These are phyloP conservation scores for Spiraea crenata DNA, from an alignment of 331 rosid genomes.

Conservation along the genomic window DNA sequence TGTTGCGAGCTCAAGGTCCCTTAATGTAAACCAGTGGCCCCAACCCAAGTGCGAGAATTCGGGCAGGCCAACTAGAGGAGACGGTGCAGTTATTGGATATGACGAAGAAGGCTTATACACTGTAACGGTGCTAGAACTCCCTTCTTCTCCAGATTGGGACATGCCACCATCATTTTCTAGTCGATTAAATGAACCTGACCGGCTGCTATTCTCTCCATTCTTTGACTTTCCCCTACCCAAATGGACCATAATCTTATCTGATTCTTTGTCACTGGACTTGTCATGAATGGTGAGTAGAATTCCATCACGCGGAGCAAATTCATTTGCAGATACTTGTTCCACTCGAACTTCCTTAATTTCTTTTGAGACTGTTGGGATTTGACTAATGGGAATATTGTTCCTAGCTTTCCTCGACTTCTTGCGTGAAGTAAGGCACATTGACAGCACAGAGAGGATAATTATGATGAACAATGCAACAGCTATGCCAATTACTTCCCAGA, in stretches of 20 bases:
- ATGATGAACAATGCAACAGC: slow-evolving; percentile 66
- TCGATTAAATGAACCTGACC: slow-evolving; percentile 70
- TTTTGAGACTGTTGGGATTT: slow-evolving; percentile 75
- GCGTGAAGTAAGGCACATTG: slow-evolving; percentile 70
- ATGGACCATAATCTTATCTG: slow-evolving; percentile 81
- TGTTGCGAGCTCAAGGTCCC: slow-evolving; percentile 92
- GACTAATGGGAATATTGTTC: slow-evolving; percentile 48
- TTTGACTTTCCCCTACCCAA: slow-evolving; percentile 61
- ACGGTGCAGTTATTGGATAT: slow-evolving; percentile 60
- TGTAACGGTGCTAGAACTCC: slow-evolving; percentile 59
- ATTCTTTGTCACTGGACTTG: slow-evolving; percentile 72
- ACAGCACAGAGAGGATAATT: slow-evolving; percentile 58
- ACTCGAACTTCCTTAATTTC: slow-evolving; percentile 91
- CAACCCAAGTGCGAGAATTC: slow-evolving; percentile 94
- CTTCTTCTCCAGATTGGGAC: slow-evolving; percentile 76
- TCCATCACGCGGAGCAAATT: slow-evolving; percentile 70
- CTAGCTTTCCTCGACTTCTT: slow-evolving; percentile 65
- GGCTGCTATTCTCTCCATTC: slow-evolving; percentile 59
- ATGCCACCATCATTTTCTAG: slow-evolving; percentile 61
- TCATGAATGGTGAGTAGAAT: slow-evolving; percentile 81
- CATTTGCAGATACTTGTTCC: slow-evolving; percentile 68
- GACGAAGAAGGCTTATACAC: slow-evolving; percentile 65
- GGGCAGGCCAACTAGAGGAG: slow-evolving; percentile 80
- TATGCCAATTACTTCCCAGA: slow-evolving; percentile 82
- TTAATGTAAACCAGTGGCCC: slow-evolving; percentile 93